phyloP scores from a whole-genome alignment of 352 stramenopile species.

The Phytophthora niederhauseri region DNA sequence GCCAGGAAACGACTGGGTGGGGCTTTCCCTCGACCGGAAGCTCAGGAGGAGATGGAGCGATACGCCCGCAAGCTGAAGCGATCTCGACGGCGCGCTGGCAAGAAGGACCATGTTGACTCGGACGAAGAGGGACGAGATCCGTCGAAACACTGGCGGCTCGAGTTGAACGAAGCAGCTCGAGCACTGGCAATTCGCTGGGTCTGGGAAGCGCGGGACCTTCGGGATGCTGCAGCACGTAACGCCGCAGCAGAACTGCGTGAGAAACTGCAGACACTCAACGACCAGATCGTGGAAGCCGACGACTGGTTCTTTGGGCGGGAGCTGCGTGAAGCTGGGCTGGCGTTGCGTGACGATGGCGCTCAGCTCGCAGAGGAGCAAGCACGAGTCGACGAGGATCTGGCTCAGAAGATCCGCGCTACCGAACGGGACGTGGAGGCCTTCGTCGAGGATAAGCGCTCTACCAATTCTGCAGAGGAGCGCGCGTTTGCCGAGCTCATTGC shows the following conservation, averaged over 20 bases:
- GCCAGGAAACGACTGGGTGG: constrained; percentile 92
- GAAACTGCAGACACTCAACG: constrained; percentile 57
- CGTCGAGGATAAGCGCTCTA: constrained; percentile 68
- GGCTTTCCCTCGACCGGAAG: constrained; percentile 88
- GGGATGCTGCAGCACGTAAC: constrained; percentile 50
- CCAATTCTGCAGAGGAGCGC: constrained; percentile 58
- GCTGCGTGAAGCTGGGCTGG: constrained; percentile 81
- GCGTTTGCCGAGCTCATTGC: constrained; percentile 71
- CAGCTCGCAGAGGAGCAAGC: constrained; percentile 64
- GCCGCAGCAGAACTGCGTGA: constrained; percentile 62
- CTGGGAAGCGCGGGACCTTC: constrained; percentile 73
- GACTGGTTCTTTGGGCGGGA: constrained; percentile 94
- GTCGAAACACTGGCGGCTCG: constrained; percentile 73
- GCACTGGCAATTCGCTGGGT: constrained; percentile 82
- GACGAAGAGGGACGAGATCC: constrained; percentile 74
- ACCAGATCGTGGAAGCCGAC: constrained; percentile 91
- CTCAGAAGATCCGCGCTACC: constrained; percentile 80
- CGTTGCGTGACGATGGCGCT: constrained; percentile 58
- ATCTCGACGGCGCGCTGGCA: constrained; percentile 78
- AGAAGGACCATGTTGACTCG: constrained; percentile 72
- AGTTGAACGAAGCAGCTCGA: constrained; percentile 84
- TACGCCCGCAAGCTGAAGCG: constrained; percentile 86
- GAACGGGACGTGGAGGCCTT: constrained; percentile 84
- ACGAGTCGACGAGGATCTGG: constrained; percentile 79
- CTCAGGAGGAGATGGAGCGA: constrained; percentile 88